Evolutionary conservation across 2,329 filamentous ascomycete genomes (phyloP).

Genomic region (Zymoseptoria pseudotritici): DNA sequence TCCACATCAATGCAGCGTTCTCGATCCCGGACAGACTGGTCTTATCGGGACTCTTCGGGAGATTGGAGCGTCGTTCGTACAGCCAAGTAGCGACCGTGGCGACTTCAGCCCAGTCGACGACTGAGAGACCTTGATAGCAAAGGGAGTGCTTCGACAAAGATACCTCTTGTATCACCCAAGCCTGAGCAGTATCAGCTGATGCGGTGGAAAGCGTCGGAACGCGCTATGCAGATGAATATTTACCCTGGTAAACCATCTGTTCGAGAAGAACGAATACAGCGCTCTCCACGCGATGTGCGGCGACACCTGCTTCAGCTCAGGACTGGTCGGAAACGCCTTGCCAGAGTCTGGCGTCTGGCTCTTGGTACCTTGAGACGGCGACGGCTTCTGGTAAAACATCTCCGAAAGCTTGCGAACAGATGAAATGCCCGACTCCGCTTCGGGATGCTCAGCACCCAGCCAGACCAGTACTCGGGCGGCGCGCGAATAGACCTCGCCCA

Average conservation of each 20-base stretch:
- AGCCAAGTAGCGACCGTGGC: constrained; percentile 3
- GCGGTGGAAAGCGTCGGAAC: too few relatives aligned
- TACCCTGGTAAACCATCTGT: not conserved
- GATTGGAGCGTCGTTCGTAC: constrained; percentile 2
- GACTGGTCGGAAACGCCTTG: too few relatives aligned
- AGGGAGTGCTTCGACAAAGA: constrained; percentile 4
- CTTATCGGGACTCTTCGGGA: constrained; percentile 3
- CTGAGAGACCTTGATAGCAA: constrained; percentile 5
- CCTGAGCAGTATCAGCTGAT: too few relatives aligned
- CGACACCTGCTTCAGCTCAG: too few relatives aligned
- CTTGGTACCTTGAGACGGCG: too few relatives aligned
- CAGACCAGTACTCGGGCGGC: constrained; percentile 2
- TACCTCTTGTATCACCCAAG: constrained; percentile 11
- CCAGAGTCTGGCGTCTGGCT: too few relatives aligned
- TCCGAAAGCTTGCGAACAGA: not conserved
- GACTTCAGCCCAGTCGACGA: constrained; percentile 3
- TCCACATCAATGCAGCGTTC: constrained; percentile 4
- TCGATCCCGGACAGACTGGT: constrained; percentile 3
- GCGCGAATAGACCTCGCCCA: constrained; percentile 9
- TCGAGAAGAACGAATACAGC: not conserved
- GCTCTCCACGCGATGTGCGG: not conserved
- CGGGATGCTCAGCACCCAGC: constrained; percentile 1
- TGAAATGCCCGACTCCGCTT: not conserved
- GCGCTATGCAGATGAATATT: too few relatives aligned
- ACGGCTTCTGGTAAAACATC: not conserved